Percentiles rank a stretch among this genome's conserved stretches.
Conservation (phyloP, 2,329 filamentous ascomycete species). For the Meredithiella fracta region DNA sequence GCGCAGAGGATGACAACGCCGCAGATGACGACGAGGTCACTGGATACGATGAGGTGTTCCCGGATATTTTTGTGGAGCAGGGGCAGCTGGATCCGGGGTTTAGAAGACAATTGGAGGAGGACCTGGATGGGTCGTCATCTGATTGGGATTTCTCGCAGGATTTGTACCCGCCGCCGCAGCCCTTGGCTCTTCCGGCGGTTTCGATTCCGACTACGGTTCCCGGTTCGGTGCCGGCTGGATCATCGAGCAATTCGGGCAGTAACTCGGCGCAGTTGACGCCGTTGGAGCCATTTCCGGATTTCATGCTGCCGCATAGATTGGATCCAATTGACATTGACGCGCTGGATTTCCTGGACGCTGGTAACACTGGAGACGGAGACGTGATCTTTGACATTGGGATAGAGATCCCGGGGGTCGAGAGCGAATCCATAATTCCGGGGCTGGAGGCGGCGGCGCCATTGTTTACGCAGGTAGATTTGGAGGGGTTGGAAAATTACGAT, state of each 20-base stretch:
- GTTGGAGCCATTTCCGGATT: not conserved
- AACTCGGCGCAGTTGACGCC: not conserved
- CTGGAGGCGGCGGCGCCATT: not conserved
- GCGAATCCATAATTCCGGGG: conserved; percentile 15
- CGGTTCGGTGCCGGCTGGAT: not conserved
- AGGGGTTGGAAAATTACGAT: not conserved
- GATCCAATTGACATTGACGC: not conserved
- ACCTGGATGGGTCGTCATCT: conserved; percentile 38
- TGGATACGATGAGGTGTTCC: conserved; percentile 49
- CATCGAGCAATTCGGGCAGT: not conserved
- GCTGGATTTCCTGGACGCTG: conserved; percentile 22
- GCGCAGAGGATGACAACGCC: too few relatives aligned
- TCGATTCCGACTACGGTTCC: not conserved
- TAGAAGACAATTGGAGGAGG: conserved; percentile 55
- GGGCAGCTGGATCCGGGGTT: conserved; percentile 55
- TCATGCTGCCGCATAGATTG: not conserved
- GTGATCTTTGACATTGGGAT: conserved; percentile 23
- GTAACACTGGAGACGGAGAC: not conserved
- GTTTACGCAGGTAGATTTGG: not conserved
- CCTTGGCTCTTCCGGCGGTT: conserved; percentile 17
- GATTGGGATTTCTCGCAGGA: conserved; percentile 45
- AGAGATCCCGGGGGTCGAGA: conserved; percentile 23
- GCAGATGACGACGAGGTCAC: conserved; percentile 24
- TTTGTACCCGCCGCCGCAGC: conserved; percentile 23
- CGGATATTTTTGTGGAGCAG: conserved; percentile 64